Evolutionary conservation across 805 yeast species (phyloP).

Genomic region (Wickerhamiella parazyma): DNA sequence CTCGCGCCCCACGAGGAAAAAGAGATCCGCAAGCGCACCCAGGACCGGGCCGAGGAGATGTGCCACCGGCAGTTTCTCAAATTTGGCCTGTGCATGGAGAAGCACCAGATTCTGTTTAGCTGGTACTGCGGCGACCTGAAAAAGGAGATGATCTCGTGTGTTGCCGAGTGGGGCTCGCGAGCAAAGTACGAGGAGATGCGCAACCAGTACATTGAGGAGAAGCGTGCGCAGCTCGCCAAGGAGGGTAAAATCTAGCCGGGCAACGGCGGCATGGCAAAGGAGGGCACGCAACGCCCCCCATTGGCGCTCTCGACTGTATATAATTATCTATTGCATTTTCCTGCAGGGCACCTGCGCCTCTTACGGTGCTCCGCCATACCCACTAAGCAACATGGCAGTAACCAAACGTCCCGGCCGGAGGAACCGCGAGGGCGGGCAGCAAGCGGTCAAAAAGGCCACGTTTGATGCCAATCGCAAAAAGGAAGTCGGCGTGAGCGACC

Average conservation of each 20-base stretch:
- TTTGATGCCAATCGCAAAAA: constrained; percentile 79
- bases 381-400: constrained; percentile 43
- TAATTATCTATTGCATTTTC: too few species aligned
- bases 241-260: constrained; percentile 14
- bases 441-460: constrained; percentile 70
- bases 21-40: constrained; percentile 24
- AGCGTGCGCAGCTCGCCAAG: constrained; percentile 15
- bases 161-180: constrained; percentile 25
- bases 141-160: constrained; percentile 24
- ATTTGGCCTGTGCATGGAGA: constrained; percentile 25
- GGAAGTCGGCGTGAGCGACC: constrained; percentile 96
- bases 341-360: not conserved
- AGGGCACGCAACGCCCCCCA: too few species aligned
- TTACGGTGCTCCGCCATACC: not conserved
- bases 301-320: too few species aligned
- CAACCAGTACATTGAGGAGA: constrained; percentile 22
- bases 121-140: constrained; percentile 28
- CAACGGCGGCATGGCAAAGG: not conserved
- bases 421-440: constrained; percentile 42
- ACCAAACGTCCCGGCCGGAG: constrained; percentile 58
- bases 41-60: constrained; percentile 23
- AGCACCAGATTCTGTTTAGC: constrained; percentile 26
- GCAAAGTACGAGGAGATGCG: constrained; percentile 22
- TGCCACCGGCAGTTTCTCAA: constrained; percentile 22
- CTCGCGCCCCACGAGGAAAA: constrained; percentile 29